Conservation (phyloP, 495 filamentous ascomycete species). For the Sabuloglossum arenarium region DNA sequence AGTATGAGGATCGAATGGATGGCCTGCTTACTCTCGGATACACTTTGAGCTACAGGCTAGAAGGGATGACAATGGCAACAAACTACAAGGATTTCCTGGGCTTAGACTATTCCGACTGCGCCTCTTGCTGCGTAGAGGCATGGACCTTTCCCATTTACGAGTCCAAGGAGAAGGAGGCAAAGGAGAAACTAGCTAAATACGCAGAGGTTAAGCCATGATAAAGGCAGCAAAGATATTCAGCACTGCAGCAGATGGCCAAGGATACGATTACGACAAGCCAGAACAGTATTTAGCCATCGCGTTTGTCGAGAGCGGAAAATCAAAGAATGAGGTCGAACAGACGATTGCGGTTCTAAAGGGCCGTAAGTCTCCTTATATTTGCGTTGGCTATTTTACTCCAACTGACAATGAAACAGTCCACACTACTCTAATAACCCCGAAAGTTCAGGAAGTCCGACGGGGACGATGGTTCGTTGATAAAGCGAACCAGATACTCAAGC, state of each 20-base stretch:
- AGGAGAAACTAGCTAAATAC: slow-evolving; percentile 2
- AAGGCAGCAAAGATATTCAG: slow-evolving; percentile 1
- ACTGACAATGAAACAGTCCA: slow-evolving; percentile 1
- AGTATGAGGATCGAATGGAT: not conserved
- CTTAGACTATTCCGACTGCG: slow-evolving; percentile 1
- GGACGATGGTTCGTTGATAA: slow-evolving; percentile 1
- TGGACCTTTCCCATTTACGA: not conserved
- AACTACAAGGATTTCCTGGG: slow-evolving; percentile 1
- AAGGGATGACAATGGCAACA: slow-evolving; percentile 1
- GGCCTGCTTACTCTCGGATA: not conserved
- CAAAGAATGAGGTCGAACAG: not conserved
- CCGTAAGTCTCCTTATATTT: slow-evolving; percentile 1
- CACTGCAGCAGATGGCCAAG: not conserved
- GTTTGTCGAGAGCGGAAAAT: not conserved
- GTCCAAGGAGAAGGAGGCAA: slow-evolving; percentile 1
- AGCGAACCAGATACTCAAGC: slow-evolving; percentile 2
- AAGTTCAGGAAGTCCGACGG: not conserved
- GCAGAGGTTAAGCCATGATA: not conserved
- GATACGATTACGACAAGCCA: slow-evolving; percentile 1
- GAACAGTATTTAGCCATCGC: slow-evolving; percentile 1
- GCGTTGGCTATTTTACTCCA: not conserved
- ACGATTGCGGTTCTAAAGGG: not conserved
- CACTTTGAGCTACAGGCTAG: slow-evolving; percentile 1
- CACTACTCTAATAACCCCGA: slow-evolving; percentile 1
- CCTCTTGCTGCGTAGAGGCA: slow-evolving; percentile 1